Base-by-base conservation (phyloP, 1,284 basidiomycete species). In the Volvariella surrecta region DNA sequence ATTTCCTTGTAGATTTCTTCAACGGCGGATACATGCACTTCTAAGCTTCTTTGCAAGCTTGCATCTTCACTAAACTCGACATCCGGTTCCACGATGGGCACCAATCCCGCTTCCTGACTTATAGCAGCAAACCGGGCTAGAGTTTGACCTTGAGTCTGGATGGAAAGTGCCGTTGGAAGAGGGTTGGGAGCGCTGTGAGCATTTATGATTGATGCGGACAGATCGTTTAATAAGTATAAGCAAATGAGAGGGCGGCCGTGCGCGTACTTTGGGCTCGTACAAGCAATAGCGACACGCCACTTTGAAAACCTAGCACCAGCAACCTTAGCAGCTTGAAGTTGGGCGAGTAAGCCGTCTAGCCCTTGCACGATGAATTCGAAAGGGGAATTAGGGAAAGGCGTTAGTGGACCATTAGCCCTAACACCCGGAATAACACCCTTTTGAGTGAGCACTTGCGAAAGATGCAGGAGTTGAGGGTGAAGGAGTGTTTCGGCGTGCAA, bases 41-140 rank as follows among this genome's bases (percentile, higher is more conserved):
- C 67, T 1, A 64, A 61, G 45, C 71, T 74, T 46, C 68, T 60
- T 37, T 57, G 58, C 39, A 75, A 50, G 49, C 67, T 62, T 15
- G 71, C 68, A 39, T 75, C 71, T 28, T 60, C 71, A 24, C 58
- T 56, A 50, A 74, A 73, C 52, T 75, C 67, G 15, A 75, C 67
- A 51, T 75, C 73, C 2, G 71, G 73, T 50, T 75, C 73, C 4
- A 76, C 65, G 43, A 75, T 70, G 1, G 73, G 73, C 8, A 74
- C 71, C 18, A 76, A 51, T 18, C 71, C 71, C 2, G 69, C 70
- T 52, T 71, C 62, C 49, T 71, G 68, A 48, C 67, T 71, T 45
- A 71, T 64, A 1, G 67, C 63, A 18, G 71, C 67, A 51, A 68
- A 73, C 16, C 64, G 60, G 3, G 67, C 67, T 16, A 72, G 54